Percentiles rank a stretch among this genome's conserved stretches.
These are phyloP conservation scores for Diutina mesorugosa DNA, from an alignment of 1,139 yeast species.

Conservation along the genomic window DNA sequence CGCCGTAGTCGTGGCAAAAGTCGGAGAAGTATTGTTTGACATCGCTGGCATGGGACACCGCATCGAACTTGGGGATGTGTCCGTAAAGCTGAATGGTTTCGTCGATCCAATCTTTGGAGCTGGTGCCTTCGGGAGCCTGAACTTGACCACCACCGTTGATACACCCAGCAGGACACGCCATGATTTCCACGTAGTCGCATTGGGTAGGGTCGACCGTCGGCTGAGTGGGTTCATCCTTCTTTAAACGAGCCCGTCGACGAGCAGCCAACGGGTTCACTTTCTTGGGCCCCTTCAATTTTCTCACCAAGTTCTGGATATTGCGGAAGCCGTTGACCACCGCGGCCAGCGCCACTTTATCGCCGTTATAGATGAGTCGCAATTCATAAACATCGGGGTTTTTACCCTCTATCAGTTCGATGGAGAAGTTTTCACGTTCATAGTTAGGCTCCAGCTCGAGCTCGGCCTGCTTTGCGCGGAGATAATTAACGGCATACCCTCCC, in stretches of 20 bases:
- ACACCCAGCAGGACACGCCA: constrained; percentile 99
- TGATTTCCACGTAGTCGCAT: constrained; percentile 81
- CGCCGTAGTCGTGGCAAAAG: neutral
- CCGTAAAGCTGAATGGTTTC: constrained; percentile 18
- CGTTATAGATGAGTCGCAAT: constrained; percentile 31
- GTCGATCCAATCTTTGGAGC: constrained; percentile 30
- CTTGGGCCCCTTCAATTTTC: constrained; percentile 49
- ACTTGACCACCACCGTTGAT: constrained; percentile 96
- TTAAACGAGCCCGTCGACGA: constrained; percentile 24
- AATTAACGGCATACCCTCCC: constrained; percentile 77
- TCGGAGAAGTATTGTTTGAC: neutral
- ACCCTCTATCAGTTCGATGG: constrained; percentile 33
- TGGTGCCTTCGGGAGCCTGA: constrained; percentile 26
- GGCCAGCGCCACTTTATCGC: constrained; percentile 39
- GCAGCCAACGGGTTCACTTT: constrained; percentile 28
- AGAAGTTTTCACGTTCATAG: constrained; percentile 12
- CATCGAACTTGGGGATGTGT: constrained; percentile 11
- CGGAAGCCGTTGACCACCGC: constrained; percentile 86
- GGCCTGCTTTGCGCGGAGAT: constrained; percentile 27
- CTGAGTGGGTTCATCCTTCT: neutral
- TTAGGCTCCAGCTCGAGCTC: constrained; percentile 12
- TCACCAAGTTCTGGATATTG: constrained; percentile 84
- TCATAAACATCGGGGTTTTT: constrained; percentile 71
- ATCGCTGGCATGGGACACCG: neutral
- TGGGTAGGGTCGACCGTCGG: constrained; percentile 42